Conservation (phyloP, 2,329 filamentous ascomycete genomes). For the Trichoderma brevicompactum region DNA sequence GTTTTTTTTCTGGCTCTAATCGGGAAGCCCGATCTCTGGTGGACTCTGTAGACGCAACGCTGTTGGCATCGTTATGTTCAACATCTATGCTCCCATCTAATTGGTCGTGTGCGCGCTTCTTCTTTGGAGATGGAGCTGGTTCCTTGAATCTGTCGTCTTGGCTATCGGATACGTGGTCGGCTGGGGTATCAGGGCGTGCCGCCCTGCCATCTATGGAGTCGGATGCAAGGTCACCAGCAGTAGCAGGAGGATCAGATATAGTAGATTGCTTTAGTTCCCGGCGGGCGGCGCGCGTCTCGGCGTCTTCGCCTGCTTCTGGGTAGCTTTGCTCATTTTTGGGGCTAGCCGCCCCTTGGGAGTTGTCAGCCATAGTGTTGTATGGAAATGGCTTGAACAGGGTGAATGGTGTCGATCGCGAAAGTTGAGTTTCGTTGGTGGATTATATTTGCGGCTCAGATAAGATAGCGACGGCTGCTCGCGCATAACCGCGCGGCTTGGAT, state of each 20-base stretch:
- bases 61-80: conserved; percentile 50
- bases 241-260: conserved; percentile 56
- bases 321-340: conserved; percentile 44
- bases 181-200: conserved; percentile 41
- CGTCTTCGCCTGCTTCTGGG: conserved; percentile 57
- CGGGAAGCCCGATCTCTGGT: conserved; percentile 53
- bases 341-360: conserved; percentile 46
- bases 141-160: conserved; percentile 50
- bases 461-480: conserved; percentile 25
- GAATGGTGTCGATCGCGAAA: conserved; percentile 25
- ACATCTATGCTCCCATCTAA: conserved; percentile 55
- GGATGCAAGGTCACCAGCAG: conserved; percentile 6
- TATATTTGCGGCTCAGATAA: conserved; percentile 11
- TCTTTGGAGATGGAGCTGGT: conserved; percentile 64
- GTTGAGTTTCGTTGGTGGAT: conserved; percentile 26
- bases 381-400: conserved; percentile 31
- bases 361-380: conserved; percentile 49
- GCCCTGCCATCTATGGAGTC: conserved; percentile 36
- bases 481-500: conserved; percentile 21
- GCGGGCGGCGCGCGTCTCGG: conserved; percentile 65
- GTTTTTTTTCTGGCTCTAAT: conserved; percentile 67
- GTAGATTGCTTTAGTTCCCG: conserved; percentile 67
- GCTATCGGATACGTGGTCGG: conserved; percentile 42
- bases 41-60: conserved; percentile 49
- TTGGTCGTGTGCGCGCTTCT: conserved; percentile 66